A percentile compares a stretch with the other conserved stretches of the same genome.
phyloP scores from a whole-genome alignment of 2,329 filamentous ascomycete species.

The Aspergillus sergii region DNA sequence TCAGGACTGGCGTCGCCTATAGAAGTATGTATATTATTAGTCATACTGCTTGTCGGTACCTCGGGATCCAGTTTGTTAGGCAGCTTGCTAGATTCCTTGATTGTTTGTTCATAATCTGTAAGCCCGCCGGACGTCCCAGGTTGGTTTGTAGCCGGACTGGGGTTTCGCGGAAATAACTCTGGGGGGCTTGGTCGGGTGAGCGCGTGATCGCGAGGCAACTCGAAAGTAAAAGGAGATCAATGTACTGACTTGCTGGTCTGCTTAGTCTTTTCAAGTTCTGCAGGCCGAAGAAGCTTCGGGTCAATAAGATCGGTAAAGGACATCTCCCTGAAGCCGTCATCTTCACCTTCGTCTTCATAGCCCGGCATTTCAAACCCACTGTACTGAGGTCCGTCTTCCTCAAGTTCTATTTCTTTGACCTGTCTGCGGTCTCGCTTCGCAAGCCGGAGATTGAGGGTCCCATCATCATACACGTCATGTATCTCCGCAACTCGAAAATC shows the following conservation, averaged over 20 bases:
- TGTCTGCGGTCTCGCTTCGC: slow-evolving; percentile 69
- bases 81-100: neutral
- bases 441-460: slow-evolving; percentile 62
- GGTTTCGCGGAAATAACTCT: slow-evolving; percentile 27
- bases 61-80: neutral
- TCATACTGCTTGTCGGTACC: neutral
- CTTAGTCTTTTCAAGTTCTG: slow-evolving; percentile 32
- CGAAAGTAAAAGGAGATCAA: slow-evolving; percentile 30
- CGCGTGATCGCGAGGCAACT: slow-evolving; percentile 24
- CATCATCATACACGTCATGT: slow-evolving; percentile 57
- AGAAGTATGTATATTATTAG: neutral
- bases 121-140: neutral
- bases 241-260: slow-evolving; percentile 44
- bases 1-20: slow-evolving; percentile 14
- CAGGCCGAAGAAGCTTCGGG: slow-evolving; percentile 63
- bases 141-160: slow-evolving; percentile 14
- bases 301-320: slow-evolving; percentile 67
- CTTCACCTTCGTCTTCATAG: slow-evolving; percentile 56
- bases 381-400: slow-evolving; percentile 71
- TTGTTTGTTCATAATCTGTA: slow-evolving; percentile 5
- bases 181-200: slow-evolving; percentile 35
- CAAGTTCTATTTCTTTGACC: slow-evolving; percentile 47
- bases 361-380: slow-evolving; percentile 76
- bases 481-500: slow-evolving; percentile 68
- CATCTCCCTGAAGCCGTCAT: slow-evolving; percentile 65